Evolutionary conservation across 1,284 basidiomycete species (phyloP).

Genomic region (Leccinum fuscescens): DNA sequence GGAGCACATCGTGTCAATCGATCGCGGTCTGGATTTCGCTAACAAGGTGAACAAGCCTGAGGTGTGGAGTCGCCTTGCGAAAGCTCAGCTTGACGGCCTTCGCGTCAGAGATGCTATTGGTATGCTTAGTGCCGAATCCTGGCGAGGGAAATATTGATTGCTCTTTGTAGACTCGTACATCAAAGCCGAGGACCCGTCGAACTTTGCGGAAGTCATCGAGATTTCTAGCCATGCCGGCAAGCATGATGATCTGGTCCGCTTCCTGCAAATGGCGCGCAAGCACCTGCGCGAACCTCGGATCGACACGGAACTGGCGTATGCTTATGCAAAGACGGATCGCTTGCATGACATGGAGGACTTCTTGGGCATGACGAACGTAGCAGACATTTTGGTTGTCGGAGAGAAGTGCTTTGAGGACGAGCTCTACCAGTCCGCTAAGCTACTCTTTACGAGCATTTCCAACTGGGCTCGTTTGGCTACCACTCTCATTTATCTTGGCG

Average conservation of each 20-base stretch:
- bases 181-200: conserved; percentile 95
- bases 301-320: conserved; percentile 95
- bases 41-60: conserved; percentile 96
- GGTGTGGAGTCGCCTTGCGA: conserved; percentile 96
- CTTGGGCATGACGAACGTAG: conserved; percentile 97
- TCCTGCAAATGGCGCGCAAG: conserved; percentile 99
- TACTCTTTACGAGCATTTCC: conserved; percentile 95
- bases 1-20: conserved; percentile 97
- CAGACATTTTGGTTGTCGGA: conserved; percentile 92
- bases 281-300: conserved; percentile 95
- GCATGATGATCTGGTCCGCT: conserved; percentile 97
- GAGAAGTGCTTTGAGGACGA: conserved; percentile 99
- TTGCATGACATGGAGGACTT: conserved; percentile 99
- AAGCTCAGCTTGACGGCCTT: conserved; percentile 98
- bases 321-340: conserved; percentile 96
- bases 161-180: conserved; percentile 85
- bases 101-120: conserved; percentile 98
- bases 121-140: conserved; percentile 34
- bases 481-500: conserved; percentile 96
- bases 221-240: conserved; percentile 96
- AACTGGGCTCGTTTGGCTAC: conserved; percentile 99
- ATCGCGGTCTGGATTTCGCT: conserved; percentile 95
- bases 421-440: conserved; percentile 94
- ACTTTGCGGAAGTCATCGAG: conserved; percentile 96
- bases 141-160: conserved; percentile 8